Percentiles rank a stretch among this genome's conserved stretches.
These are phyloP conservation scores for Rhexocercosporidium sp. DNA, from an alignment of 2,329 filamentous ascomycete species.

Conservation along the genomic window DNA sequence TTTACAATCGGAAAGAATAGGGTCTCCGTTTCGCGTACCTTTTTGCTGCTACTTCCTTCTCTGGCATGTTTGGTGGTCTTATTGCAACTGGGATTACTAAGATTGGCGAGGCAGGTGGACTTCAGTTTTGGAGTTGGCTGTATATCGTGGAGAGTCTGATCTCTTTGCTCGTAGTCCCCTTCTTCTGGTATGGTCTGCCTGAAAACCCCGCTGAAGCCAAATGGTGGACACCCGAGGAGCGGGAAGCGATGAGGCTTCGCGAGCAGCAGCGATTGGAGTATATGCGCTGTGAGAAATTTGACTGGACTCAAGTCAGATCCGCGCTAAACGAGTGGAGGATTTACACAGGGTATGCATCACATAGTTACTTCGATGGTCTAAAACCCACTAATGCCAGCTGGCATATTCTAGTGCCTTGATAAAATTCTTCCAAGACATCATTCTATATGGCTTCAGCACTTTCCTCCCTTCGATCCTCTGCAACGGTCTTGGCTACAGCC, in stretches of 20 bases:
- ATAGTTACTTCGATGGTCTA: too few species aligned
- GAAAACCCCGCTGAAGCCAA: conserved; percentile 11
- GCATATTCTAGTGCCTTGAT: conserved; percentile 5
- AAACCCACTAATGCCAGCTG: background rate
- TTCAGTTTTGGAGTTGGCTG: conserved; percentile 16
- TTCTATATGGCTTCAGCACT: conserved; percentile 15
- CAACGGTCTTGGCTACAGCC: conserved; percentile 13
- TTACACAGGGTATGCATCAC: conserved; percentile 9
- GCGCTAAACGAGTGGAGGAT: conserved; percentile 16
- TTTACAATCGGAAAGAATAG: conserved; percentile 18
- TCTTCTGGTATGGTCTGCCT: conserved; percentile 5
- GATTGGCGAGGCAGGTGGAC: conserved; percentile 5
- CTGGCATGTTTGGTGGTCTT: conserved; percentile 17
- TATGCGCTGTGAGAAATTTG: conserved; percentile 10
- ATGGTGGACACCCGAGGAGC: conserved; percentile 17
- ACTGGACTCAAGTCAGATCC: conserved; percentile 9
- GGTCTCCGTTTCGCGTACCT: conserved; percentile 11
- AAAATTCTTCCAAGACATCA: conserved; percentile 17
- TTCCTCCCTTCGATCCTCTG: conserved; percentile 18
- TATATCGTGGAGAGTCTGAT: conserved; percentile 17
- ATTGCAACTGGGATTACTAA: conserved; percentile 16
- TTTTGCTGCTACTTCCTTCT: conserved; percentile 16
- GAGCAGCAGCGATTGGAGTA: conserved; percentile 6
- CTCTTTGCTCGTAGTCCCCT: conserved; percentile 6
- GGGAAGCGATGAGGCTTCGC: background rate